Evolutionary conservation across 2,329 filamentous ascomycete genomes (phyloP).

Genomic region (Pseudocercospora crystallina): DNA sequence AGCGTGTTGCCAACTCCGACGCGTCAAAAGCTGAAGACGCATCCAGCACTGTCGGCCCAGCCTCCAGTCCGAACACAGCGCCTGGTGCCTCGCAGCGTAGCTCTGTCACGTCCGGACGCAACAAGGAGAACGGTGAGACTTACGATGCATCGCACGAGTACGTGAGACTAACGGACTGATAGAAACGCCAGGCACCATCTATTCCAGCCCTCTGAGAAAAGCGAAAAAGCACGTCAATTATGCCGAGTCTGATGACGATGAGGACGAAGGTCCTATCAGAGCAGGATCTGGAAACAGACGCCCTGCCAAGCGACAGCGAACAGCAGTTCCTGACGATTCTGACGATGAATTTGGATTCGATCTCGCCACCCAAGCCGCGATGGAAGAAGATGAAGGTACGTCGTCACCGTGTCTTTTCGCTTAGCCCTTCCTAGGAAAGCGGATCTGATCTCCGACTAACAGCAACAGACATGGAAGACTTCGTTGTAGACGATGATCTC

Average conservation of each 20-base stretch:
- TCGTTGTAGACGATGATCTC: constrained; percentile 83
- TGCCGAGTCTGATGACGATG: constrained; percentile 73
- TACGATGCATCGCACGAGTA: neutral
- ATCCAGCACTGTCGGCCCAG: constrained; percentile 15
- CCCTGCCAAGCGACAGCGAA: constrained; percentile 58
- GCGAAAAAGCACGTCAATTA: constrained; percentile 72
- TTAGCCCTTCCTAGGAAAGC: neutral
- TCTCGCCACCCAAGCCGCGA: constrained; percentile 56
- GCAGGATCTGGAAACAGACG: constrained; percentile 50
- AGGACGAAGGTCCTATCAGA: constrained; percentile 70
- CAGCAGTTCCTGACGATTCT: constrained; percentile 67
- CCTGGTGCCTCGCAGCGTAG: constrained; percentile 46
- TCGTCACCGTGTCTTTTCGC: neutral
- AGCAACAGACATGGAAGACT: constrained; percentile 71
- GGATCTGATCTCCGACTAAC: too few species aligned
- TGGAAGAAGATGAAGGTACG: constrained; percentile 58
- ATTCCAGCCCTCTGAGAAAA: constrained; percentile 77
- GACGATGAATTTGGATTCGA: constrained; percentile 67
- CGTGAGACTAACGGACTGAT: constrained; percentile 44
- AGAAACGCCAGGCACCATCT: constrained; percentile 48
- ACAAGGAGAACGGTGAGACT: constrained; percentile 53
- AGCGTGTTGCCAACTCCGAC: constrained; percentile 30
- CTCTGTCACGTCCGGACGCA: constrained; percentile 51
- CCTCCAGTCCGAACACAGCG: constrained; percentile 22
- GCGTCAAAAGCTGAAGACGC: constrained; percentile 9